Percentiles rank a stretch among this genome's conserved stretches.
phyloP scores from a whole-genome alignment of 192 early-diverging fungal genomes.

The Linnemannia zychae region DNA sequence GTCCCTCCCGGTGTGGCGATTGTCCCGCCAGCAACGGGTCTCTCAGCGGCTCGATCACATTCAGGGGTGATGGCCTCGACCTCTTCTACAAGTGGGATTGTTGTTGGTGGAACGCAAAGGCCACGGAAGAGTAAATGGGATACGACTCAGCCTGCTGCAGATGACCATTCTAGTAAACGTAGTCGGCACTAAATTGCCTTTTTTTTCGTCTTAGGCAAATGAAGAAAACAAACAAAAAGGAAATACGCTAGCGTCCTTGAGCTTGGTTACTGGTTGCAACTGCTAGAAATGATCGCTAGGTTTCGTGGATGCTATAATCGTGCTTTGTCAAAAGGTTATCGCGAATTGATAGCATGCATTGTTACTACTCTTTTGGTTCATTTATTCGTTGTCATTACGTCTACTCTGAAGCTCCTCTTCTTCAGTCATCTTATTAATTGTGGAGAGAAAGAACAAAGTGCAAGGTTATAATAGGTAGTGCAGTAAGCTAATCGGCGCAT shows the following conservation, averaged over 20 bases:
- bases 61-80: slow-evolving; percentile 8
- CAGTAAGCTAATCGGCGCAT: too few relatives aligned
- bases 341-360: neutral
- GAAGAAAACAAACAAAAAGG: neutral
- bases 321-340: neutral
- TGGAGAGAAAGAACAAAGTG: neutral
- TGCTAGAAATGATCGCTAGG: neutral
- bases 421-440: neutral
- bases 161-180: slow-evolving; percentile 28
- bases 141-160: slow-evolving; percentile 8
- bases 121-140: slow-evolving; percentile 58
- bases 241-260: neutral
- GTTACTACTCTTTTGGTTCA: neutral
- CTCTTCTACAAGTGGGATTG: neutral
- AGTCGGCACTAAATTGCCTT: slow-evolving; percentile 6
- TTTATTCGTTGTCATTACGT: neutral
- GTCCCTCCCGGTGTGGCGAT: neutral
- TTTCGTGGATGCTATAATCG: neutral
- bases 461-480: neutral
- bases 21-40: neutral
- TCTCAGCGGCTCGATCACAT: neutral
- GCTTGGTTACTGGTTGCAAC: neutral
- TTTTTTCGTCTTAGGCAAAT: neutral
- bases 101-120: slow-evolving; percentile 17
- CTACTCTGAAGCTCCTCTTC: neutral